Percentiles rank a stretch among this genome's conserved stretches.
Conservation (phyloP, 371 early-diverging fungal genomes). For the Zopfochytrium polystomum region DNA sequence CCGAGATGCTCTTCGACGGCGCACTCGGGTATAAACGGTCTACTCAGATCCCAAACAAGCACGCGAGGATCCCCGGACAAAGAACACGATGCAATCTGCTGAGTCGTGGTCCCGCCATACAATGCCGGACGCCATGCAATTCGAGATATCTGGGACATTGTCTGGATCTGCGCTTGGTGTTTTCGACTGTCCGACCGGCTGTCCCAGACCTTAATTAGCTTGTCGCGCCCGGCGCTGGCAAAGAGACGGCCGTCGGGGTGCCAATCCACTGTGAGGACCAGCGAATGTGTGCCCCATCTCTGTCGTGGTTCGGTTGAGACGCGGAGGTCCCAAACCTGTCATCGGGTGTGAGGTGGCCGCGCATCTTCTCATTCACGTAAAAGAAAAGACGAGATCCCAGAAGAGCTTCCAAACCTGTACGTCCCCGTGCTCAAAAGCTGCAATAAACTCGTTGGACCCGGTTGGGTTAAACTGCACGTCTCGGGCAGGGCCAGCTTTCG, state of each 20-base stretch:
- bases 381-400: no score
- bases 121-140: constrained; percentile 73
- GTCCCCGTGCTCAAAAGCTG: constrained; percentile 86
- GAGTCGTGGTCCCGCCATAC: background rate
- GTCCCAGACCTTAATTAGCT: constrained; percentile 84
- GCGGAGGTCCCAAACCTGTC: constrained; percentile 80
- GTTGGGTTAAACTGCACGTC: constrained; percentile 81
- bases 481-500: constrained; percentile 77
- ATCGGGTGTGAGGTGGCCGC: background rate
- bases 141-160: constrained; percentile 69
- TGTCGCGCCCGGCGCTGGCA: constrained; percentile 82
- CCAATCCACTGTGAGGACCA: constrained; percentile 80
- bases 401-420: constrained; percentile 54
- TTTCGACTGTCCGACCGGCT: constrained; percentile 65
- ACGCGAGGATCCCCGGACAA: constrained; percentile 65
- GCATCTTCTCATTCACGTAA: background rate
- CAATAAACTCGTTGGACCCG: constrained; percentile 64
- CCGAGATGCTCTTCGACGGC: constrained; percentile 71
- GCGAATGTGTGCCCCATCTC: constrained; percentile 75
- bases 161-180: constrained; percentile 64
- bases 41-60: constrained; percentile 71
- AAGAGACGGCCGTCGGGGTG: constrained; percentile 69
- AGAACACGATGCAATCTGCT: constrained; percentile 71
- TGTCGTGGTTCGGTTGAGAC: constrained; percentile 60
- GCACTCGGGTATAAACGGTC: constrained; percentile 70